These are phyloP conservation scores for Panicum virgatum DNA, from an alignment of 202 grass and related monocot species.

Conservation along the genomic window DNA sequence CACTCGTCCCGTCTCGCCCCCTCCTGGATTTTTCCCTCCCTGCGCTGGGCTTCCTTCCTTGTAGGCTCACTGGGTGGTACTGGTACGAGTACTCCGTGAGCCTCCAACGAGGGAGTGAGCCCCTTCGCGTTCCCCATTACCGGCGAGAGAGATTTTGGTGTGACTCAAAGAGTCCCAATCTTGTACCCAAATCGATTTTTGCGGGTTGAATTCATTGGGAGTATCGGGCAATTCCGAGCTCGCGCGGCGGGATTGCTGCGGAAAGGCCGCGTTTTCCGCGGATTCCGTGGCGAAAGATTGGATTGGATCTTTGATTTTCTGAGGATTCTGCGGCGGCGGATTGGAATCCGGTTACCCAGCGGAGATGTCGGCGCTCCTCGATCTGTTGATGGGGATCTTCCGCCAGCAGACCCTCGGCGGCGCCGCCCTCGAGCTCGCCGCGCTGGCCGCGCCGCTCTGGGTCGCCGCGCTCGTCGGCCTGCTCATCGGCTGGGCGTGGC, in stretches of 20 bases:
- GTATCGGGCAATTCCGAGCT: not conserved
- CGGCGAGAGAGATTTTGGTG: slow-evolving; percentile 11
- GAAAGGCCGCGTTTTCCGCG: no score
- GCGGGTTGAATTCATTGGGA: not conserved
- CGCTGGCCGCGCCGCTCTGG: slow-evolving; percentile 67
- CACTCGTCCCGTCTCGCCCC: not conserved
- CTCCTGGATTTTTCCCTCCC: not conserved
- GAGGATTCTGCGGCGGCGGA: not conserved
- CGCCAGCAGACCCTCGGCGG: slow-evolving; percentile 52
- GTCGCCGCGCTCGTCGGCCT: slow-evolving; percentile 69
- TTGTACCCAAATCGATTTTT: not conserved
- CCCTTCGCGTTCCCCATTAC: not conserved
- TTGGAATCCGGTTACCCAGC: not conserved
- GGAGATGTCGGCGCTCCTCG: slow-evolving; percentile 61
- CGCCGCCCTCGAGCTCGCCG: slow-evolving; percentile 56
- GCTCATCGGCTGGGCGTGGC: slow-evolving; percentile 87
- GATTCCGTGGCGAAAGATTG: not conserved
- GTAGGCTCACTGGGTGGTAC: not conserved
- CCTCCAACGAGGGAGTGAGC: not conserved
- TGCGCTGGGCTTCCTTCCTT: not conserved
- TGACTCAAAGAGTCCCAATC: not conserved
- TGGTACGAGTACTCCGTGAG: no score
- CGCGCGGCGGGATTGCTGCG: not conserved
- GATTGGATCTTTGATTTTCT: not conserved
- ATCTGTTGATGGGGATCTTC: slow-evolving; percentile 54